Percentiles rank a stretch among this genome's conserved stretches.
phyloP scores from a whole-genome alignment of 257 asterid species.

The Gentiana straminea region DNA sequence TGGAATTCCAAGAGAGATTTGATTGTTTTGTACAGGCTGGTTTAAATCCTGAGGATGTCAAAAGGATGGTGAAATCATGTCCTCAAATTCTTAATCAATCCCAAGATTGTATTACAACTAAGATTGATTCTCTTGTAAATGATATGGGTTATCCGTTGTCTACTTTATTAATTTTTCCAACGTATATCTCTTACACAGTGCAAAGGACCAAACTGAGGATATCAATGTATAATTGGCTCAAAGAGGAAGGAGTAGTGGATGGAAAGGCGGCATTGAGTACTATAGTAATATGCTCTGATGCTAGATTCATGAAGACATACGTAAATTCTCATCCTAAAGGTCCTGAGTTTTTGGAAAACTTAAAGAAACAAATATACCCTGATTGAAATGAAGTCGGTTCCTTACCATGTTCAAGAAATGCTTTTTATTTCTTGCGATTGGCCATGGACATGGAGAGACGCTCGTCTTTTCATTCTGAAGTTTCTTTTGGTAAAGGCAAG shows the following conservation, averaged over 20 bases:
- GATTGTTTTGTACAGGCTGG: slow-evolving; percentile 30
- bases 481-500: no score
- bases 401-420: no score
- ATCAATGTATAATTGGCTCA: slow-evolving; percentile 21
- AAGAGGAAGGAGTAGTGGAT: slow-evolving; percentile 27
- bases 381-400: not conserved
- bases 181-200: slow-evolving; percentile 30
- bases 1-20: slow-evolving; percentile 30
- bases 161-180: slow-evolving; percentile 34
- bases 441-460: not conserved
- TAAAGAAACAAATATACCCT: slow-evolving; percentile 11
- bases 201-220: not conserved
- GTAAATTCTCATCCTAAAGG: slow-evolving; percentile 25
- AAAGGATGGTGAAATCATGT: not conserved
- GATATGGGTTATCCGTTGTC: slow-evolving; percentile 42
- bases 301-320: no score
- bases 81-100: slow-evolving; percentile 60
- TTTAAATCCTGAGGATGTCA: slow-evolving; percentile 32
- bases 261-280: slow-evolving; percentile 53
- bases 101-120: slow-evolving; percentile 29
- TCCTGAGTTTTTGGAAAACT: slow-evolving; percentile 36
- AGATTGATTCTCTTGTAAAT: slow-evolving; percentile 9
- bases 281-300: slow-evolving; percentile 41
- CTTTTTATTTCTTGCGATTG: not conserved
- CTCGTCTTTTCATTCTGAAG: no score